Percentiles rank a stretch among this genome's conserved stretches.
phyloP scores from a whole-genome alignment of 2,329 filamentous ascomycete genomes.

The Ascomycota sp. region DNA sequence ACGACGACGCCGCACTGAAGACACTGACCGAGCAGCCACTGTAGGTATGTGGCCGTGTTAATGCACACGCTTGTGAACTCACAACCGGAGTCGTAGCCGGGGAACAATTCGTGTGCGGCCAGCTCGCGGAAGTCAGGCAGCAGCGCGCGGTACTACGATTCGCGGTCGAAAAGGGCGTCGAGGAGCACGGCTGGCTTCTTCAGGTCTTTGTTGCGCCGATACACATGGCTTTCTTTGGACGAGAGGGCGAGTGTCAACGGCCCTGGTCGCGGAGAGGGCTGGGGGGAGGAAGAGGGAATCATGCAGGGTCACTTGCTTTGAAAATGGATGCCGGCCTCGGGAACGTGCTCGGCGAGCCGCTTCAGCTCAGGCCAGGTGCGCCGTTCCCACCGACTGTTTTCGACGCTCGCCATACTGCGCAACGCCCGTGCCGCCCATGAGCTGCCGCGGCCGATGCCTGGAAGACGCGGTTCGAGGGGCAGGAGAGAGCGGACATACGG shows the following conservation, averaged over 20 bases:
- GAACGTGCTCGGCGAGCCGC: conserved; percentile 39
- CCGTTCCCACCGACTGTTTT: conserved; percentile 34
- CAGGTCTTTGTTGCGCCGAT: conserved; percentile 42
- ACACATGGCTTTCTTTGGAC: conserved; percentile 23
- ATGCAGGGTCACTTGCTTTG: conserved; percentile 34
- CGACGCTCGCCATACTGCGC: conserved; percentile 21
- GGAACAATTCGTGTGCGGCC: conserved; percentile 33
- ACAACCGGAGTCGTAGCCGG: conserved; percentile 49
- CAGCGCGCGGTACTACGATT: conserved; percentile 57
- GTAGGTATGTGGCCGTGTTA: conserved; percentile 73
- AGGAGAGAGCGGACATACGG: conserved; percentile 31
- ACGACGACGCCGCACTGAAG: conserved; percentile 50
- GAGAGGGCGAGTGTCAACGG: no score
- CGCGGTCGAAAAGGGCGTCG: conserved; percentile 39
- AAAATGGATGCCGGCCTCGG: conserved; percentile 65
- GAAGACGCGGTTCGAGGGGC: no score
- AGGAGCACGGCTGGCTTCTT: conserved; percentile 19
- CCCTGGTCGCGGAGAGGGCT: background rate
- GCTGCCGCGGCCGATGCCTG: no score
- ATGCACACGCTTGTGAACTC: conserved; percentile 76
- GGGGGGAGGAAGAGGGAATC: background rate
- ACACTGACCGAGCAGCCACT: conserved; percentile 69
- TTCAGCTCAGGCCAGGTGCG: conserved; percentile 44
- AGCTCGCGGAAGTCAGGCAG: conserved; percentile 51
- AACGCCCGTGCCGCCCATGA: background rate